Evolutionary conservation across 2,329 filamentous ascomycete species (phyloP).

Genomic region (Cercospora sojina): DNA sequence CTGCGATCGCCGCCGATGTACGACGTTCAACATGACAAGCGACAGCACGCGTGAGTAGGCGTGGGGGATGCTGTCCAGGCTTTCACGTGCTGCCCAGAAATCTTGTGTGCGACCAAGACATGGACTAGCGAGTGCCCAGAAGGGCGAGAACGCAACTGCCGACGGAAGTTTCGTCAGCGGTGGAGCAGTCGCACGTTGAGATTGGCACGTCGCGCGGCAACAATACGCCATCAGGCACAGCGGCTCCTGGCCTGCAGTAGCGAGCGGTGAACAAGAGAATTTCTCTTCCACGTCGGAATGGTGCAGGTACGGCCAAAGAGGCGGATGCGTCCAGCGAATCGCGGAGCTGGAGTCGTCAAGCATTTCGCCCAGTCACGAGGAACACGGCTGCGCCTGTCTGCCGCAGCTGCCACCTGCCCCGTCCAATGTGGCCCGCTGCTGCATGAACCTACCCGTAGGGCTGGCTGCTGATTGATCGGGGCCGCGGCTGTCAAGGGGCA

Average conservation of each 20-base stretch:
- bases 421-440: background rate
- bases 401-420: conserved; percentile 4
- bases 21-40: background rate
- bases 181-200: background rate
- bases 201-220: background rate
- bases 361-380: conserved; percentile 7
- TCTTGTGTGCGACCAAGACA: background rate
- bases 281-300: conserved; percentile 1
- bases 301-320: conserved; percentile 11
- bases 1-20: background rate
- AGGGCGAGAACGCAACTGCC: background rate
- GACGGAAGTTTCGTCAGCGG: background rate
- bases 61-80: background rate
- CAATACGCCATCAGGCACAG: conserved; percentile 1
- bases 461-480: conserved; percentile 17
- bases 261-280: background rate
- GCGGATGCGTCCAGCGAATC: conserved; percentile 5
- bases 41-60: background rate
- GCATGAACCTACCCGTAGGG: conserved; percentile 11
- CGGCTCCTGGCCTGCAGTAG: background rate
- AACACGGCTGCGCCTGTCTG: conserved; percentile 2
- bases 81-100: background rate
- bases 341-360: background rate
- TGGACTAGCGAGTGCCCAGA: background rate
- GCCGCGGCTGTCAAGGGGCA: conserved; percentile 22